Evolutionary conservation across 495 filamentous ascomycete genomes (phyloP).

Genomic region (Hypoxylon trugodes): DNA sequence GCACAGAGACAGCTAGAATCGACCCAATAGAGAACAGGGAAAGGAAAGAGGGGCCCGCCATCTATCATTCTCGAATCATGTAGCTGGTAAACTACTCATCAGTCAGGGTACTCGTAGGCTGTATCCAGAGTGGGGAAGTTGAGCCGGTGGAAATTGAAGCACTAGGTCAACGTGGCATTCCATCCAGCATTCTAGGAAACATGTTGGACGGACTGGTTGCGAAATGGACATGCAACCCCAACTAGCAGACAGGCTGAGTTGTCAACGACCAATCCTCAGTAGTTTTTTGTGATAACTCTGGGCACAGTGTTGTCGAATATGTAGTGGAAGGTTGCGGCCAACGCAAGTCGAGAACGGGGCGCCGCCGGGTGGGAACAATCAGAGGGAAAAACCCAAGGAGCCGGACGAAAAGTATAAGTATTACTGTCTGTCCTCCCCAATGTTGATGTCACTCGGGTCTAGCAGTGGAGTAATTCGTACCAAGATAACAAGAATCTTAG

Average conservation of each 20-base stretch:
- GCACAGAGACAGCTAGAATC: slow-evolving; percentile 27
- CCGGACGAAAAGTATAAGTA: slow-evolving; percentile 42
- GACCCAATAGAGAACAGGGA: slow-evolving; percentile 39
- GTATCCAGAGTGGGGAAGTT: slow-evolving; percentile 46
- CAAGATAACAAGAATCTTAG: slow-evolving; percentile 14
- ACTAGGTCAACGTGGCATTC: slow-evolving; percentile 49
- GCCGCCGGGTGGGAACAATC: slow-evolving; percentile 21
- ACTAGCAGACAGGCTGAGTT: slow-evolving; percentile 47
- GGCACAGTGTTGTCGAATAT: slow-evolving; percentile 43
- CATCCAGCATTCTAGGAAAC: slow-evolving; percentile 45
- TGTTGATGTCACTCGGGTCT: slow-evolving; percentile 30
- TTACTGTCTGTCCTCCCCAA: slow-evolving; percentile 18
- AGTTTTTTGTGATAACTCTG: slow-evolving; percentile 41
- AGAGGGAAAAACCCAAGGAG: slow-evolving; percentile 15
- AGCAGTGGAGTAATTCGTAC: slow-evolving; percentile 28
- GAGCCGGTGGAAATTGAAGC: slow-evolving; percentile 47
- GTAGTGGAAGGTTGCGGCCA: slow-evolving; percentile 40
- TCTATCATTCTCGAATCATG: slow-evolving; percentile 40
- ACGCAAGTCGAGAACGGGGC: slow-evolving; percentile 37
- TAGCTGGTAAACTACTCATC: slow-evolving; percentile 41
- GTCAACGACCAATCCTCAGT: slow-evolving; percentile 43
- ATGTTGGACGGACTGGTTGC: slow-evolving; percentile 44
- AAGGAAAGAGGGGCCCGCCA: slow-evolving; percentile 28
- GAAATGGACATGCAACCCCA: slow-evolving; percentile 50
- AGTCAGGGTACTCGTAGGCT: slow-evolving; percentile 46